These are phyloP conservation scores for Schizophyllum amplum DNA, from an alignment of 1,284 basidiomycete genomes.

Conservation along the genomic window DNA sequence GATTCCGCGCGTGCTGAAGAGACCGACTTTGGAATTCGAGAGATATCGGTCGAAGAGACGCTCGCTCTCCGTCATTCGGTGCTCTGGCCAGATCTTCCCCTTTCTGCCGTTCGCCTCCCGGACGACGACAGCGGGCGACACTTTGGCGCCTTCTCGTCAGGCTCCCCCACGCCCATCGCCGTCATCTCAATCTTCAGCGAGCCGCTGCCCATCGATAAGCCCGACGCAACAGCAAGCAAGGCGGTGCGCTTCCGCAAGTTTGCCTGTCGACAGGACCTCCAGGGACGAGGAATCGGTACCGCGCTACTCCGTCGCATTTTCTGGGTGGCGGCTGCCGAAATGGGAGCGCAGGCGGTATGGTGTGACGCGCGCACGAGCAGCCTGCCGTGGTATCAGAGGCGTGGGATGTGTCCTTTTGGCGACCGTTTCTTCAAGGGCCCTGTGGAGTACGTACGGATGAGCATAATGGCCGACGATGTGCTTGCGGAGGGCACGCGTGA, in stretches of 20 bases:
- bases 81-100: constrained; percentile 45
- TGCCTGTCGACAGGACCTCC: constrained; percentile 29
- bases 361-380: constrained; percentile 46
- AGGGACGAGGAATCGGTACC: constrained; percentile 44
- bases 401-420: constrained; percentile 41
- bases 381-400: constrained; percentile 42
- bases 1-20: too few relatives aligned
- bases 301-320: constrained; percentile 34
- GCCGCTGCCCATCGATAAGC: constrained; percentile 26
- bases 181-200: constrained; percentile 52
- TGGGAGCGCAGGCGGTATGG: constrained; percentile 37
- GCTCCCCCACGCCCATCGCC: constrained; percentile 28
- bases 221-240: constrained; percentile 1
- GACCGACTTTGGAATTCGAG: too few relatives aligned
- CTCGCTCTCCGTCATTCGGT: constrained; percentile 46
- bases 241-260: constrained; percentile 54
- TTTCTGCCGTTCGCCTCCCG: constrained; percentile 40
- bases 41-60: constrained; percentile 34
- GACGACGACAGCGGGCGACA: constrained; percentile 44
- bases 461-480: constrained; percentile 13
- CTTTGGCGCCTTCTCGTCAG: constrained; percentile 42
- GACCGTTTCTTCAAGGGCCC: constrained; percentile 42
- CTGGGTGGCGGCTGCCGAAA: constrained; percentile 27
- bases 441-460: constrained; percentile 50
- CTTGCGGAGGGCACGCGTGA: too few relatives aligned